phyloP scores from a whole-genome alignment of 176 grass and related monocot genomes.

The Poa pratensis region DNA sequence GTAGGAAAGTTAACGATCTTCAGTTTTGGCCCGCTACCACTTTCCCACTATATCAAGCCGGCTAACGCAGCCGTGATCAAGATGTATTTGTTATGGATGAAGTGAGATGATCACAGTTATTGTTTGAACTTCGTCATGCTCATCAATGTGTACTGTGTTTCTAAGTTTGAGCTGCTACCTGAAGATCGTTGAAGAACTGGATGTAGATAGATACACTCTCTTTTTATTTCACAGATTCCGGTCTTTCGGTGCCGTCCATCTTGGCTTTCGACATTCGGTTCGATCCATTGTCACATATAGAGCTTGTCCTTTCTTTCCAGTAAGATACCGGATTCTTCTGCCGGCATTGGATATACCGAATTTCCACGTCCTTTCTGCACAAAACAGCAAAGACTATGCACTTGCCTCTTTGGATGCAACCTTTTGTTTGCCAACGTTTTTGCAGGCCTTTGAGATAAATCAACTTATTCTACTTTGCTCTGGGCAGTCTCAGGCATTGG shows the following conservation, averaged over 20 bases:
- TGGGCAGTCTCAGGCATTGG: not conserved
- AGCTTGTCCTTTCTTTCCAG: not conserved
- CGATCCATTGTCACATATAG: not conserved
- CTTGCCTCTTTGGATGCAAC: not conserved
- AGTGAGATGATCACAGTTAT: not conserved
- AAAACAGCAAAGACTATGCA: not conserved
- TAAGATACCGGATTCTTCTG: not conserved
- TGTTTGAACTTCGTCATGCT: not conserved
- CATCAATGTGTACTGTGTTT: not conserved
- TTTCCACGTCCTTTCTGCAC: not conserved
- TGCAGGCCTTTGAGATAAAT: too few species aligned
- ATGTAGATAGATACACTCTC: not conserved
- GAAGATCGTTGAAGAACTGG: not conserved
- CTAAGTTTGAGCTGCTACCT: not conserved
- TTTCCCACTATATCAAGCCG: not conserved
- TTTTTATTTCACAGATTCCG: not conserved
- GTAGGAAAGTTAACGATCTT: constrained; percentile 28
- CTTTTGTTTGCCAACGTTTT: not conserved
- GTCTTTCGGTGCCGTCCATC: not conserved
- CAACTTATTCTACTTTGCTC: too few species aligned
- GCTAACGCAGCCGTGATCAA: not conserved
- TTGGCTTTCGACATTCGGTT: not conserved
- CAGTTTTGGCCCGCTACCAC: not conserved
- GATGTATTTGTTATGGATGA: not conserved
- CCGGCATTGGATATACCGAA: not conserved